Conservation (phyloP, 2,329 filamentous ascomycete species). For the Botrytis fragariae region DNA sequence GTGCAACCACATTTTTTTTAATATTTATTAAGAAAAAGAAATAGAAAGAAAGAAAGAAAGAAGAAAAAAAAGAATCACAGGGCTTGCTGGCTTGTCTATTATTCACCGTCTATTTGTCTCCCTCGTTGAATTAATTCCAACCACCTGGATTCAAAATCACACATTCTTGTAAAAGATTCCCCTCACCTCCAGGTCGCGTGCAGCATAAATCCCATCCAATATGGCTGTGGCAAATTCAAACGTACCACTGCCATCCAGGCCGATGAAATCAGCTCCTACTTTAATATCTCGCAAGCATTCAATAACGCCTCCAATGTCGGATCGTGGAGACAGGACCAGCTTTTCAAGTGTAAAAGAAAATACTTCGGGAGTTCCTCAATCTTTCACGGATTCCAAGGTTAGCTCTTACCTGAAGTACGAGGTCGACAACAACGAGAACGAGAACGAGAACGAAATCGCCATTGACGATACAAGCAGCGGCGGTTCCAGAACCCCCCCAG, state of each 20-base stretch:
- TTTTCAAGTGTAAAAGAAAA: slow-evolving; percentile 39
- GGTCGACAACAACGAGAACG: slow-evolving; percentile 36
- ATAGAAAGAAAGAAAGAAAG: no score
- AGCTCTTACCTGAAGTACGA: slow-evolving; percentile 47
- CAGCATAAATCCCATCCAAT: neutral
- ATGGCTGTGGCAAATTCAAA: slow-evolving; percentile 19
- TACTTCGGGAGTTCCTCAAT: slow-evolving; percentile 50
- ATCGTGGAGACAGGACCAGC: slow-evolving; percentile 35
- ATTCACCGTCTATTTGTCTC: slow-evolving; percentile 16
- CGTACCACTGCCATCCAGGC: slow-evolving; percentile 13
- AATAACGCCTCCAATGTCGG: slow-evolving; percentile 26
- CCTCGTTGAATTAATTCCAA: slow-evolving; percentile 1
- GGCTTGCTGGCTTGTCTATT: neutral
- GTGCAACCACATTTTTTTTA: slow-evolving; percentile 11
- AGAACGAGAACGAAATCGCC: slow-evolving; percentile 46
- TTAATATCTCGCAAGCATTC: slow-evolving; percentile 15
- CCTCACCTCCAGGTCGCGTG: slow-evolving; percentile 8
- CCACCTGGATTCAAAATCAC: slow-evolving; percentile 7
- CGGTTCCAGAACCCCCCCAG: slow-evolving; percentile 33
- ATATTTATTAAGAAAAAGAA: neutral
- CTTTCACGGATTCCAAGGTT: slow-evolving; percentile 61
- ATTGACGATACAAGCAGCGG: slow-evolving; percentile 41
- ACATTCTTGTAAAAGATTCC: neutral
- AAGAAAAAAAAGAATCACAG: neutral
- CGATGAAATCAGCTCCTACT: slow-evolving; percentile 16